A percentile compares a stretch with the other conserved stretches of the same genome.
Evolutionary conservation across 148 eudicot genomes (phyloP).

Genomic region (Pouteria glomerata): DNA sequence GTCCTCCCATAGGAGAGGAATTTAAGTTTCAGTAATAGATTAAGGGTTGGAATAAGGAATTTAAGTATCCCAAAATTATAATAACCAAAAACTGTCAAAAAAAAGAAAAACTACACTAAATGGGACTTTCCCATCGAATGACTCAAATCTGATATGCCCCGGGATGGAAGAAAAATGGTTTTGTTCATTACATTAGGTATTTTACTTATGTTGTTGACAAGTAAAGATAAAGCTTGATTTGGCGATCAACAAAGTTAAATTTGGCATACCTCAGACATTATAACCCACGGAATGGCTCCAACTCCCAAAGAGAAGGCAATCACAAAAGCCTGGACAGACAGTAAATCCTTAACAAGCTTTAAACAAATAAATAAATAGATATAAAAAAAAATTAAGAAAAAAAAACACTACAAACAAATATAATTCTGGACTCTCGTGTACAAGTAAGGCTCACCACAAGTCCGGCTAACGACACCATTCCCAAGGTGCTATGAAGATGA

Average conservation of each 20-base stretch:
- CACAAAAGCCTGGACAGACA: slow-evolving; percentile 48
- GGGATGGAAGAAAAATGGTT: no score
- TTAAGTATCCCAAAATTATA: no score
- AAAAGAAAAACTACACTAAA: no score
- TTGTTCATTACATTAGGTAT: no score
- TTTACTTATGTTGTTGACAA: no score
- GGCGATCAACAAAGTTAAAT: not conserved
- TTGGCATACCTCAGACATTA: slow-evolving; percentile 85
- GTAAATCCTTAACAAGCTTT: not conserved
- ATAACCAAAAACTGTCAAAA: no score
- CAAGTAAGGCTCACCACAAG: slow-evolving; percentile 49
- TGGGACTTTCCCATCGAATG: no score
- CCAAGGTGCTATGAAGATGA: slow-evolving; percentile 29
- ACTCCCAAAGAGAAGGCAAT: slow-evolving; percentile 68
- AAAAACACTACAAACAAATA: not conserved
- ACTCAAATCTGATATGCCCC: no score
- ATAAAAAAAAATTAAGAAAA: not conserved
- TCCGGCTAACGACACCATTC: slow-evolving; percentile 60
- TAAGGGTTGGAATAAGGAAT: no score
- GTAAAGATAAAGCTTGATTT: not conserved
- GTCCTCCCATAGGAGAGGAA: no score
- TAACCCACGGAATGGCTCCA: slow-evolving; percentile 90
- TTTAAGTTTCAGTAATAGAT: no score
- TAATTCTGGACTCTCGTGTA: not conserved
- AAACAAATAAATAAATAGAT: not conserved